phyloP scores from a whole-genome alignment of 1,284 basidiomycete species.

The Pascua guehoae region DNA sequence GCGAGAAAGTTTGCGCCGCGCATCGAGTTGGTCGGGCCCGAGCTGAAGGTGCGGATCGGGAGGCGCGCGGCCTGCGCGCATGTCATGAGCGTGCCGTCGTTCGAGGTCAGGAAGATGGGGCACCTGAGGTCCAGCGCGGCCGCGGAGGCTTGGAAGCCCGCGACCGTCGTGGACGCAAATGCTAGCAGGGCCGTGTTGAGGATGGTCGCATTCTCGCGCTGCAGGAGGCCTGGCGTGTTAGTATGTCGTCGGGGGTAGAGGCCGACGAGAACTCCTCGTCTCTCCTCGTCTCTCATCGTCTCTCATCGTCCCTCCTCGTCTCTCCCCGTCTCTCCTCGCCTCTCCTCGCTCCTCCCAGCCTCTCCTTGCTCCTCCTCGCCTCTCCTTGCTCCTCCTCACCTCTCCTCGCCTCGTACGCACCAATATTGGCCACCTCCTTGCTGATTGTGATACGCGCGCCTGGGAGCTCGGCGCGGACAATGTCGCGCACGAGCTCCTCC shows the following conservation, averaged over 20 bases:
- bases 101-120: conserved; percentile 59
- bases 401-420: conserved; percentile 3
- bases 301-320: too few relatives aligned
- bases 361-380: too few relatives aligned
- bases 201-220: conserved; percentile 61
- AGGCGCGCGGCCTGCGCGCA: conserved; percentile 56
- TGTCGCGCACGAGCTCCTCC: conserved; percentile 33
- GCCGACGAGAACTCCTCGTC: too few relatives aligned
- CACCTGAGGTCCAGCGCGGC: conserved; percentile 53
- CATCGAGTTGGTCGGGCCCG: conserved; percentile 62
- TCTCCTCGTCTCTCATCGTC: too few relatives aligned
- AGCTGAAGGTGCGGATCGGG: conserved; percentile 62
- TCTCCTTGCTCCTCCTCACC: too few relatives aligned
- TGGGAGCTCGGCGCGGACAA: conserved; percentile 27
- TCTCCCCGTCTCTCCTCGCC: too few relatives aligned
- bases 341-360: too few relatives aligned
- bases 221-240: conserved; percentile 50
- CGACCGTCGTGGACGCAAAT: conserved; percentile 56
- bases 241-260: too few relatives aligned
- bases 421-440: conserved; percentile 38
- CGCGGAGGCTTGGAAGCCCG: conserved; percentile 56
- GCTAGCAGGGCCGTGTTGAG: conserved; percentile 59
- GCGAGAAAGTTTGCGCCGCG: conserved; percentile 59
- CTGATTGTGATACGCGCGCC: conserved; percentile 25
- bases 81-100: conserved; percentile 59